A percentile compares a stretch with the other conserved stretches of the same genome.
Conservation (phyloP, 208 protist species). For the Trypanosoma congolense region DNA sequence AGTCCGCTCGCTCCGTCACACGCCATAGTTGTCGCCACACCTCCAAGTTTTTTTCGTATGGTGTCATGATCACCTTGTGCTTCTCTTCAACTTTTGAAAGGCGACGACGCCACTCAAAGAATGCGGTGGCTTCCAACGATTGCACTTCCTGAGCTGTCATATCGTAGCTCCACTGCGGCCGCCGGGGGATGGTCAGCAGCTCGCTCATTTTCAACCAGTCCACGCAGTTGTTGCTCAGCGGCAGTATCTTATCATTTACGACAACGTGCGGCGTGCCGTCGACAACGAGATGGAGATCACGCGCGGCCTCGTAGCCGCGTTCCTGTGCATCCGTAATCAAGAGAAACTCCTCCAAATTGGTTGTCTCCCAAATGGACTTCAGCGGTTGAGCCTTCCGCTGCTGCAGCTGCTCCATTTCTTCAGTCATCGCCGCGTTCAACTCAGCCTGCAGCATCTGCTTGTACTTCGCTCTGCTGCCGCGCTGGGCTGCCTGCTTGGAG, state of each 20-base stretch:
- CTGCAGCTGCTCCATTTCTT: constrained; percentile 30
- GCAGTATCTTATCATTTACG: constrained; percentile 59
- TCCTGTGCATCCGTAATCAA: constrained; percentile 82
- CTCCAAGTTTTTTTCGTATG: constrained; percentile 99
- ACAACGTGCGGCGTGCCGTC: constrained; percentile 76
- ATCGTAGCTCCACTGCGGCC: constrained; percentile 76
- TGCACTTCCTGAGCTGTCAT: constrained; percentile 67
- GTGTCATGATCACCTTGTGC: constrained; percentile 92
- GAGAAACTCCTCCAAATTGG: constrained; percentile 83
- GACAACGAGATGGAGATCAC: constrained; percentile 77
- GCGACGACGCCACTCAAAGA: constrained; percentile 87
- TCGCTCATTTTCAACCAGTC: constrained; percentile 79
- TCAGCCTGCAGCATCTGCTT: constrained; percentile 45
- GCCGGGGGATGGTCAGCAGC: constrained; percentile 75
- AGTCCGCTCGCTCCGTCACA: constrained; percentile 94
- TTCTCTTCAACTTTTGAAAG: constrained; percentile 91
- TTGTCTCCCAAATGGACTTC: constrained; percentile 88
- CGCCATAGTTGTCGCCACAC: constrained; percentile 99
- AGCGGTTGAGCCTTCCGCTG: constrained; percentile 27
- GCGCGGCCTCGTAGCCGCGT: constrained; percentile 77
- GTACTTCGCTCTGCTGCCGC: constrained; percentile 35
- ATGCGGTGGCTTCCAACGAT: constrained; percentile 67
- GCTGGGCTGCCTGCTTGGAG: constrained; percentile 47
- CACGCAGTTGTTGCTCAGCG: constrained; percentile 22
- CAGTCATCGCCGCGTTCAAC: constrained; percentile 23